A percentile compares a stretch with the other conserved stretches of the same genome.
Evolutionary conservation across 257 asterid genomes (phyloP).

Genomic region (Lycium barbarum): DNA sequence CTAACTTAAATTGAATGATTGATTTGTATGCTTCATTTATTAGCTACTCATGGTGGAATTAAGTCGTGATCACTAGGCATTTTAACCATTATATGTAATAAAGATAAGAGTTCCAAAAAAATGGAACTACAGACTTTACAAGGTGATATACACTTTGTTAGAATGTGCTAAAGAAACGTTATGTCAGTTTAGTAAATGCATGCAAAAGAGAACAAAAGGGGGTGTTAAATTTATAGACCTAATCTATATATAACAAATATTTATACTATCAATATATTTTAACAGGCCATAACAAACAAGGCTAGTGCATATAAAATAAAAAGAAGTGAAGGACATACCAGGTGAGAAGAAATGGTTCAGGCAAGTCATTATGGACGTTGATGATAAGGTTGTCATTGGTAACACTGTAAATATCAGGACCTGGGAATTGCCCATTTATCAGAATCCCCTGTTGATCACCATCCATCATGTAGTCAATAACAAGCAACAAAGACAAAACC

Average conservation of each 20-base stretch:
- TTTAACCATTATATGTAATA: no score
- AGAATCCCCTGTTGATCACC: slow-evolving; percentile 60
- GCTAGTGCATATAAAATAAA: not conserved
- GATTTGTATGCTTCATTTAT: not conserved
- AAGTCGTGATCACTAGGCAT: not conserved
- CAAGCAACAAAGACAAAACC: not conserved
- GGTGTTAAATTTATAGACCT: not conserved
- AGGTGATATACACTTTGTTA: not conserved
- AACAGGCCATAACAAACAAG: not conserved
- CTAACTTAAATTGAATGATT: not conserved
- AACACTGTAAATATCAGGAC: slow-evolving; percentile 65
- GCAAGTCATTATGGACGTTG: slow-evolving; percentile 71
- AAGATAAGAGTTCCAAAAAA: no score
- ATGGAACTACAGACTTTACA: not conserved
- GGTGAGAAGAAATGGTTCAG: slow-evolving; percentile 80
- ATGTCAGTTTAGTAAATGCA: not conserved
- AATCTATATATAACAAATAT: not conserved
- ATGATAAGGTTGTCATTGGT: slow-evolving; percentile 74
- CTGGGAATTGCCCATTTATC: slow-evolving; percentile 83
- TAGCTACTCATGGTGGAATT: not conserved
- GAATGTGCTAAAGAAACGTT: not conserved
- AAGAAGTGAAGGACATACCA: slow-evolving; percentile 46
- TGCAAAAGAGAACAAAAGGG: not conserved
- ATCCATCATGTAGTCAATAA: not conserved
- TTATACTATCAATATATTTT: not conserved